Base-by-base conservation (phyloP, 768 basidiomycete species). In the Tricholoma saponaceum region DNA sequence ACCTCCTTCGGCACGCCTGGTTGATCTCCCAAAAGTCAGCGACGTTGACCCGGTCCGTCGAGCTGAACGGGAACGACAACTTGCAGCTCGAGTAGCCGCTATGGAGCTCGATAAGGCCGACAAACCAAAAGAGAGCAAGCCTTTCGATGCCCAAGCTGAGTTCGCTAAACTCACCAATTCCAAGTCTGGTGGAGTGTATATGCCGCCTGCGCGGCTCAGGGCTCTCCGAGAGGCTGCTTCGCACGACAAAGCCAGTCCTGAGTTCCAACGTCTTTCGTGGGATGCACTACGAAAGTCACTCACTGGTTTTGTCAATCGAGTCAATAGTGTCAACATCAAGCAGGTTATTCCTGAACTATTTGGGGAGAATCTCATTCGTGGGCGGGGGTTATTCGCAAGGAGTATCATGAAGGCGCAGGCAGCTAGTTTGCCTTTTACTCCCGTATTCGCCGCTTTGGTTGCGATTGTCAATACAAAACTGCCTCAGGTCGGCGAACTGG, bases 261-360 rank as follows among this genome's bases (percentile, higher is more conserved):
- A 97, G 74, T 98, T 90, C 72, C 97, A 99, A 72, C 83, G 97
- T 9, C 74, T 99, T 58, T 91, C 93, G 9, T 99, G 97, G 97
- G 97, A 99, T 67, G 97, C 97, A 1, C 76, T 99, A 58, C 87
- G 95, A 69, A 99, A 99, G 74, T 92, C 89, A 52, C 90, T 99
- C 67, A 98, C 97, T 26, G 97, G 97, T 93, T 89, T 98, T 64
- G 96, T 98, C 80, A 99, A 99, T 80, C 90, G 97, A 80, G 92
- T 99, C 76, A 98, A 98, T 71, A 81, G 94, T 18, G 81, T 87
- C 64, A 98, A 98, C 71, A 99, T 99, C 83, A 97, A 98, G 74
- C 83, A 89, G 65, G 83, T 96, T 62, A 83, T 94, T 0, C 92
- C 93, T 0, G 92, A 96, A 70, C 74, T 99, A 23, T 98, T 99